Base-by-base conservation (phyloP, 1,284 basidiomycete species). In the Austropuccinia psidii region DNA sequence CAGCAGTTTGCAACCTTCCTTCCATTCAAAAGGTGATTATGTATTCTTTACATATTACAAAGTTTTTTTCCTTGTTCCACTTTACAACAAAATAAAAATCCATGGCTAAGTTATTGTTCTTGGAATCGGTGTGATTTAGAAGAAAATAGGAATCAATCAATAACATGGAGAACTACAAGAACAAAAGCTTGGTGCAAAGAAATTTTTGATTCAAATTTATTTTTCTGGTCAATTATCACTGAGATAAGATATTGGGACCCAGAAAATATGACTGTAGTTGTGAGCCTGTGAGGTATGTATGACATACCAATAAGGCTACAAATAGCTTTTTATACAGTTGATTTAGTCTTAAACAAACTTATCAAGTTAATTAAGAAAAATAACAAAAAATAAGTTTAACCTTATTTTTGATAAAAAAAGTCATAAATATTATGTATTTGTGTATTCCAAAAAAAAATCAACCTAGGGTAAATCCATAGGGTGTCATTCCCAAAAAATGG, bases 191-290 rank as follows among this genome's bases (percentile, higher is more conserved):
- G 57, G 57, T 1, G 37, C 7, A 31, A 68, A 4, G 52, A 68
- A 1, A 39, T 39, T 4, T 37, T 68, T 37, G 43, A 57, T 24
- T 37, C 8, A 5, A 41, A 8, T 45, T 35, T 49, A 55, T 49
- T 68, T 43, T 37, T 49, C 6, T 68, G 52, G 49, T 68, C 66
- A 31, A 45, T 68, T 39, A 31, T 68, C 9, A 68, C 54, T 21
- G 39, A 54, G 66, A 49, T 68, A 7, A 54, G 33, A 13, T 68
- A 68, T 41, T 68, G 66, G 66, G 52, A 68, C 45, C 52, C 66
- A 68, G 57, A 21, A 41, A 41, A 9, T 13, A 55, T 68, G 41
- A 68, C 66, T 45, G 66, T 68, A 31, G 66, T 68, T 13, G 66
- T 55, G 45, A 49, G 50, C 2, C 54, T 68, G 66, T 52, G 57